Evolutionary conservation across 2,329 filamentous ascomycete genomes (phyloP).

Genomic region (Penicillium glabrum): DNA sequence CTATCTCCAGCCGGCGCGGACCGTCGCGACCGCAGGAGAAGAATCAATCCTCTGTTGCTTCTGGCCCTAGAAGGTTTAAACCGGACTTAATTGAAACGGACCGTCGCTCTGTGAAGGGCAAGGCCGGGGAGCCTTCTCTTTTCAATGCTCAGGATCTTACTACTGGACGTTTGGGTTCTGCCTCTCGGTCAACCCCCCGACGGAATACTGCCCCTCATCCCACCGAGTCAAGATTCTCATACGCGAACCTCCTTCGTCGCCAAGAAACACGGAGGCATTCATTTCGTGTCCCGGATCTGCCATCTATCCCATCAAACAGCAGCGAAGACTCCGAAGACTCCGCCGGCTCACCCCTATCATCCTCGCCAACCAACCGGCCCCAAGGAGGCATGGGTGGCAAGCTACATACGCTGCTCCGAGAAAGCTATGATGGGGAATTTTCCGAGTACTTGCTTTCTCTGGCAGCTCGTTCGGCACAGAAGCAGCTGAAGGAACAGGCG

Average conservation of each 20-base stretch:
- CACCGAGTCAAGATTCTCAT: slow-evolving; percentile 47
- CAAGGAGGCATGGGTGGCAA: neutral
- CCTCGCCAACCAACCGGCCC: slow-evolving; percentile 31
- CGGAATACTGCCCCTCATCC: slow-evolving; percentile 56
- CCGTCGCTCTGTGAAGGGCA: slow-evolving; percentile 28
- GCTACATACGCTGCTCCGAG: slow-evolving; percentile 31
- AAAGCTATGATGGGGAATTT: slow-evolving; percentile 73
- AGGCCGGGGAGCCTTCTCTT: slow-evolving; percentile 34
- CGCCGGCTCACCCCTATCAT: slow-evolving; percentile 39
- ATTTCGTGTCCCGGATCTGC: slow-evolving; percentile 61
- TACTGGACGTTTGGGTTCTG: neutral
- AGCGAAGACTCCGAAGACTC: slow-evolving; percentile 53
- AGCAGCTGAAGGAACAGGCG: slow-evolving; percentile 69
- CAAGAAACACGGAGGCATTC: slow-evolving; percentile 51
- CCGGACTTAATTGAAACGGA: slow-evolving; percentile 35
- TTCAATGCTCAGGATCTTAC: neutral
- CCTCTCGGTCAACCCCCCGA: slow-evolving; percentile 36
- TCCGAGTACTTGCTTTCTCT: slow-evolving; percentile 76
- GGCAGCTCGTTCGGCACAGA: slow-evolving; percentile 76
- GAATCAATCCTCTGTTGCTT: slow-evolving; percentile 7
- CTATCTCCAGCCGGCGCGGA: slow-evolving; percentile 53
- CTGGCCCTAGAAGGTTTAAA: slow-evolving; percentile 27
- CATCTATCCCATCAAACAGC: slow-evolving; percentile 62
- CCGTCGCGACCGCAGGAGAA: slow-evolving; percentile 33
- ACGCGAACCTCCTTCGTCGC: slow-evolving; percentile 40